phyloP scores from a whole-genome alignment of 495 filamentous ascomycete genomes.

The Bathelium albidoporum region DNA sequence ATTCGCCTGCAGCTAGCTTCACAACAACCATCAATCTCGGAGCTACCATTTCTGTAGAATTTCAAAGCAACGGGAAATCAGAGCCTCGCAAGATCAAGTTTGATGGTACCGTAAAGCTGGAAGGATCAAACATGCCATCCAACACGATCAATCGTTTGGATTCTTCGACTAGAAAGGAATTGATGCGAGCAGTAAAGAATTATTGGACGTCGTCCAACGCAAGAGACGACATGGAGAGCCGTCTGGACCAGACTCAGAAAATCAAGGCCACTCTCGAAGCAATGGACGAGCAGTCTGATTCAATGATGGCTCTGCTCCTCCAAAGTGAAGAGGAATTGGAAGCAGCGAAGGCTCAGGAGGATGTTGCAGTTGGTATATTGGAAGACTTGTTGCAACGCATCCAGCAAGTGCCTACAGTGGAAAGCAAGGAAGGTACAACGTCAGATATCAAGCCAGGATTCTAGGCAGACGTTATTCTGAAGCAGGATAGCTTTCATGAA shows the following conservation, averaged over 20 bases:
- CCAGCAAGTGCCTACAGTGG: too few relatives aligned
- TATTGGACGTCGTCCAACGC: neutral
- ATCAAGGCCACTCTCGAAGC: neutral
- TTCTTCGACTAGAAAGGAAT: neutral
- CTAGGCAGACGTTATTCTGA: too few relatives aligned
- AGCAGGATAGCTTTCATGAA: too few relatives aligned
- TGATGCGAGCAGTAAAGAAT: neutral
- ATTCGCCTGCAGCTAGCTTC: neutral
- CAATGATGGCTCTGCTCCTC: neutral
- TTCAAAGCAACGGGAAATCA: neutral
- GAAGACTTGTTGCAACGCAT: too few relatives aligned
- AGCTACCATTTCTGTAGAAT: neutral
- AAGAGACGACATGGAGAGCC: neutral
- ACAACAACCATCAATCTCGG: neutral
- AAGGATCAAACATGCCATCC: neutral
- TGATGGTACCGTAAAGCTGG: neutral
- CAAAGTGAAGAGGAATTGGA: neutral
- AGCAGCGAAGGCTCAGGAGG: neutral
- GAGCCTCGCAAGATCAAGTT: neutral
- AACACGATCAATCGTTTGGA: constrained; percentile 17
- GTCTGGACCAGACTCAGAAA: neutral
- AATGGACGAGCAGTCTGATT: neutral
- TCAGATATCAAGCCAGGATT: too few relatives aligned
- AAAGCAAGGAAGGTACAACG: too few relatives aligned
- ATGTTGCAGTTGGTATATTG: too few relatives aligned